A percentile compares a stretch with the other conserved stretches of the same genome.
Evolutionary conservation across 371 early-diverging fungal species (phyloP).

Genomic region (Mucor indicus): DNA sequence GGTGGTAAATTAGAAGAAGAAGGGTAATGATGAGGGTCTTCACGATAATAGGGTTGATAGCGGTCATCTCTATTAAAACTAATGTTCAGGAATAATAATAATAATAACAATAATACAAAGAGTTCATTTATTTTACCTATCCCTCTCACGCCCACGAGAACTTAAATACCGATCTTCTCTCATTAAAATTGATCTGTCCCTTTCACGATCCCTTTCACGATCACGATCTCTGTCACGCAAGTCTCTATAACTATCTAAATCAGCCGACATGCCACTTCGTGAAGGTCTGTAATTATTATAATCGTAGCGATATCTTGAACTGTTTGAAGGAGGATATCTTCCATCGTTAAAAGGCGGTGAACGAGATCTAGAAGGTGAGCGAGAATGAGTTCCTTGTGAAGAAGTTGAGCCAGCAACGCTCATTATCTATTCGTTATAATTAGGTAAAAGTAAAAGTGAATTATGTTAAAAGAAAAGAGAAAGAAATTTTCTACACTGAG

Average conservation of each 20-base stretch:
- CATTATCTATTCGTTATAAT: constrained; percentile 23
- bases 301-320: constrained; percentile 42
- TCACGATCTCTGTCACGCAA: constrained; percentile 52
- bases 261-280: constrained; percentile 36
- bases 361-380: constrained; percentile 48
- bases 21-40: constrained; percentile 38
- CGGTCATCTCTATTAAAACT: constrained; percentile 28
- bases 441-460: too few relatives aligned
- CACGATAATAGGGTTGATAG: constrained; percentile 48
- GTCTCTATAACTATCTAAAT: constrained; percentile 47
- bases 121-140: constrained; percentile 10
- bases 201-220: constrained; percentile 45
- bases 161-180: constrained; percentile 43
- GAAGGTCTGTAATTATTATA: constrained; percentile 31
- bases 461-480: too few relatives aligned
- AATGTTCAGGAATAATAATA: background rate
- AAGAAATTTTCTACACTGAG: too few relatives aligned
- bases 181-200: constrained; percentile 35
- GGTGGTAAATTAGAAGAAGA: constrained; percentile 18
- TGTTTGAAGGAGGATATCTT: constrained; percentile 27
- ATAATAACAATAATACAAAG: background rate
- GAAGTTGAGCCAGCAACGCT: constrained; percentile 53
- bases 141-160: constrained; percentile 35
- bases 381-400: constrained; percentile 45
- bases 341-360: constrained; percentile 48